Evolutionary conservation across 1,284 basidiomycete species (phyloP).

Genomic region (Boletus smithii): DNA sequence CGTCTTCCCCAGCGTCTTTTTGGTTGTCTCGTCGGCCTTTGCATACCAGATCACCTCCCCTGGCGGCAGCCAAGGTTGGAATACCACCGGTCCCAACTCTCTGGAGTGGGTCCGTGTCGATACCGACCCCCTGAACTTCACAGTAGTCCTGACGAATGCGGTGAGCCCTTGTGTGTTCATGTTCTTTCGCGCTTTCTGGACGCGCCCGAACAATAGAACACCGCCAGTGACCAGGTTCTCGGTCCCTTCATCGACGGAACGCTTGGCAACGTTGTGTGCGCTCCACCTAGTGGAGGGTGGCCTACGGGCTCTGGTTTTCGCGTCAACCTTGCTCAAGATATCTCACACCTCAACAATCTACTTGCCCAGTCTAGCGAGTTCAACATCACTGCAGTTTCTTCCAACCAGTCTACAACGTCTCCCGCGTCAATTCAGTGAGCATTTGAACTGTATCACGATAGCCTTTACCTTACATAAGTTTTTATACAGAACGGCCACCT

Average conservation of each 20-base stretch:
- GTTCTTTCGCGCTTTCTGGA: not conserved
- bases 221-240: conserved; percentile 41
- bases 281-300: conserved; percentile 59
- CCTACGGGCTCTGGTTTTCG: conserved; percentile 53
- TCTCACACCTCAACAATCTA: conserved; percentile 45
- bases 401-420: conserved; percentile 14
- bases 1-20: conserved; percentile 41
- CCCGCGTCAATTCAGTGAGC: conserved; percentile 24
- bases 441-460: not conserved
- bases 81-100: conserved; percentile 52
- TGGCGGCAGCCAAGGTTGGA: conserved; percentile 51
- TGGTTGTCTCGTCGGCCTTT: conserved; percentile 52
- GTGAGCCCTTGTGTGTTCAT: conserved; percentile 35
- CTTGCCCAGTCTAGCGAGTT: conserved; percentile 65
- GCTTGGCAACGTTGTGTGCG: conserved; percentile 36
- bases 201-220: conserved; percentile 25
- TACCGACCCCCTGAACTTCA: conserved; percentile 67
- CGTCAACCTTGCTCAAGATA: conserved; percentile 63
- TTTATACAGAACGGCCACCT: conserved; percentile 21
- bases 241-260: conserved; percentile 48
- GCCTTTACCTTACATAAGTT: conserved; percentile 10
- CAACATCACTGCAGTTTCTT: conserved; percentile 42
- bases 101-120: conserved; percentile 61
- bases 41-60: conserved; percentile 65
- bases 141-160: conserved; percentile 62